Percentiles rank a stretch among this genome's conserved stretches.
Evolutionary conservation across 2,329 filamentous ascomycete species (phyloP).

Genomic region (Claviceps sp.): DNA sequence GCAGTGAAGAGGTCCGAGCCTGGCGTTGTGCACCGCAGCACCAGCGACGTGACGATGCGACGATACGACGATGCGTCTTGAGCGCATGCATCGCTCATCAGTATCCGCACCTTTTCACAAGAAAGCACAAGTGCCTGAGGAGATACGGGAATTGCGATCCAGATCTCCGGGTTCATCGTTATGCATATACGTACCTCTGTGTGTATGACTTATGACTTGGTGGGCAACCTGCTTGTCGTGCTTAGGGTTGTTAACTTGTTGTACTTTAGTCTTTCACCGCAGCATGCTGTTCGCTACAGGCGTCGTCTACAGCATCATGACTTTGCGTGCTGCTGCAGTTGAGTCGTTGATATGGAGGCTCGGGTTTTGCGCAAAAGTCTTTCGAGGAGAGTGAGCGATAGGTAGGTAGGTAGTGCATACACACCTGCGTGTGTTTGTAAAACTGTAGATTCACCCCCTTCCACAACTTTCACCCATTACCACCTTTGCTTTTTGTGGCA

Average conservation of each 20-base stretch:
- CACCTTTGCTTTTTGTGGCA: not conserved
- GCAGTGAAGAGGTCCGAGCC: not conserved
- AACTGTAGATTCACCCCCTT: not conserved
- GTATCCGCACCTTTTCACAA: not conserved
- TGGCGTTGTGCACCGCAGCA: not conserved
- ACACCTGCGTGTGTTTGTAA: no score
- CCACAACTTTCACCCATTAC: not conserved
- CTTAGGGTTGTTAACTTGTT: not conserved
- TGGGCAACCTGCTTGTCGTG: no score
- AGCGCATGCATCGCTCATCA: not conserved
- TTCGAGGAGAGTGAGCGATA: not conserved
- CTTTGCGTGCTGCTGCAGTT: not conserved
- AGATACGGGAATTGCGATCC: constrained; percentile 2
- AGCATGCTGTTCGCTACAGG: not conserved
- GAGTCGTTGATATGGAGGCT: not conserved
- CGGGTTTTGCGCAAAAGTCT: not conserved
- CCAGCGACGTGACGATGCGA: not conserved
- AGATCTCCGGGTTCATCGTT: constrained; percentile 3
- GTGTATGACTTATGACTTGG: not conserved
- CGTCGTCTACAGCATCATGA: not conserved
- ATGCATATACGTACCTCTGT: not conserved
- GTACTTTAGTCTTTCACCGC: not conserved
- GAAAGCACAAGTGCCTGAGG: not conserved
- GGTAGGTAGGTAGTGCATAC: no score
- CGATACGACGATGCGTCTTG: not conserved